Evolutionary conservation across 2,329 filamentous ascomycete species (phyloP), one percentile per base, ranked within the genome.

Genomic region (Plectosphaerella sp.): DNA sequence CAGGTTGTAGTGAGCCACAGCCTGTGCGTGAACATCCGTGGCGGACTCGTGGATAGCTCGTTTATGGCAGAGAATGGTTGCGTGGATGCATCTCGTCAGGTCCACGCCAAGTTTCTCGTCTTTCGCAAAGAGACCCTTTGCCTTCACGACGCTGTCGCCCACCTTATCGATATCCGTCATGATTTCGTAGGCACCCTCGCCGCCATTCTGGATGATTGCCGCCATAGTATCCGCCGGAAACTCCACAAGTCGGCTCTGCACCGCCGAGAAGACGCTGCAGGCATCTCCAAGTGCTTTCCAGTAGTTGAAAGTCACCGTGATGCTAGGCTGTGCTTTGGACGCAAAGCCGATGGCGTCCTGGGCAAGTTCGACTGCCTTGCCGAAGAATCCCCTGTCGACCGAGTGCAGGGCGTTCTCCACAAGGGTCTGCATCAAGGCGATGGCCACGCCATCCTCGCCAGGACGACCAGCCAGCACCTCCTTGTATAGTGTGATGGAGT

Each of bases 1-100:
- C 16, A 99, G 76, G 62, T 99, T 99, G 70, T 96, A 99, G 79
- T 93, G 94, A 0, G 92, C 90, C n/a, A 97, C 89, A 1, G 94
- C 90, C 69, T 95, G 92, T 4, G 93, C 92, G 66, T 97, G 89
- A 8, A 83, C 67, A 63, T 99, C 92, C 53, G 85, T 75, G 1
- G 84, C 74, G 15, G 87, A 87, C 39, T 85, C 80, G 59, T 88
- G 74, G 14, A 97, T 85, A 8, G 91, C 91, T 57, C 89, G 83
- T 67, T 97, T 99, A 67, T 95, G 89, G 6, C 90, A 88, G 16
- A 97, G 73, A 25, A 97, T 89, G 0, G 88, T 82, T 14, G 87
- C 83, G 55, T 89, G 80, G 1, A 95, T 68, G 55, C 80, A 85
- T 55, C 78, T 73, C 2, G 77, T 79, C 33, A 89, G 64, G 51